Conservation (phyloP, 139 green algal species). For the Penium margaritaceum region DNA sequence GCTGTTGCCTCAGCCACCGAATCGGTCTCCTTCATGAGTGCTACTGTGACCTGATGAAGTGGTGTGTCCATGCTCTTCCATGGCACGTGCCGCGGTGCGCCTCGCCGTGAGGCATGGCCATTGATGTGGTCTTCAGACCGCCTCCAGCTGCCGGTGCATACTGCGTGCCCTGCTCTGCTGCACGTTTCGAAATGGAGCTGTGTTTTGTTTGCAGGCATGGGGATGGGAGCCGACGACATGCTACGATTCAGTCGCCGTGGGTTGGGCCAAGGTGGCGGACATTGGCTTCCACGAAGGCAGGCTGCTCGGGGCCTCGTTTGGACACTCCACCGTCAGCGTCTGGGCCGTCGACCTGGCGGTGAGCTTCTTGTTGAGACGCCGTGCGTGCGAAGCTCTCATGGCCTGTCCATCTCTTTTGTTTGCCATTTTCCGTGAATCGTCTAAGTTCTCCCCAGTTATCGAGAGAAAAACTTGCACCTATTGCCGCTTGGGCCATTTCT, state of each 20-base stretch:
- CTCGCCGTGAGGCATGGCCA: no score
- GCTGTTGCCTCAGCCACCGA: no score
- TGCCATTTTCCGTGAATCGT: no score
- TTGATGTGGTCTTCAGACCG: not conserved
- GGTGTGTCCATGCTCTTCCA: no score
- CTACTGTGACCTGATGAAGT: no score
- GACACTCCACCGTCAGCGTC: constrained; percentile 54
- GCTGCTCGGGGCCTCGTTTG: constrained; percentile 57
- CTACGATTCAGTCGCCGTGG: constrained; percentile 61
- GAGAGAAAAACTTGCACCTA: no score
- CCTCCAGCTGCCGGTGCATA: not conserved
- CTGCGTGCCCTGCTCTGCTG: not conserved
- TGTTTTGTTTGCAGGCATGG: constrained; percentile 53
- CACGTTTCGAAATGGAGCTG: not conserved
- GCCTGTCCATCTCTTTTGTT: no score
- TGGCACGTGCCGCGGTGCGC: not conserved
- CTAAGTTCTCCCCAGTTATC: no score
- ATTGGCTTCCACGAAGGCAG: constrained; percentile 47
- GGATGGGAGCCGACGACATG: constrained; percentile 58
- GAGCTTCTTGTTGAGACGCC: no score
- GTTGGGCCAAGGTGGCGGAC: constrained; percentile 58
- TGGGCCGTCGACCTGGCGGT: constrained; percentile 49
- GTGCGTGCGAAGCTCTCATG: no score
- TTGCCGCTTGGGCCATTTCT: no score
- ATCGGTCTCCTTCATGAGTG: no score